phyloP scores from a whole-genome alignment of 2,329 filamentous ascomycete species.

The Ceratocystis albifundus region DNA sequence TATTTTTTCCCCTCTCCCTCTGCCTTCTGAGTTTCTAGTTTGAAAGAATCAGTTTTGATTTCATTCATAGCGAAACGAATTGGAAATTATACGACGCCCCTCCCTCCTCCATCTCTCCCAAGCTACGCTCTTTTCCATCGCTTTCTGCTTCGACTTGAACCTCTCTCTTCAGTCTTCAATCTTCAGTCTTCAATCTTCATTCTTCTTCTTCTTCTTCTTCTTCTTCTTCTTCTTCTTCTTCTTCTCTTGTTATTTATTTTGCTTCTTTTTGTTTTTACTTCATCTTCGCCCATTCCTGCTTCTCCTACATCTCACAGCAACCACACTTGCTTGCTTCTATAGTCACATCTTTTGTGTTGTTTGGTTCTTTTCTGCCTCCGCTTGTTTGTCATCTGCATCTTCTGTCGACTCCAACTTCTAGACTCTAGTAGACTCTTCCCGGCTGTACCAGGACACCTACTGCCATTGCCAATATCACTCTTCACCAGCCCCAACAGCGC shows the following conservation, averaged over 20 bases:
- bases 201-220: slow-evolving; percentile 15
- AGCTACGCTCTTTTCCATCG: slow-evolving; percentile 21
- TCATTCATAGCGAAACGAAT: slow-evolving; percentile 34
- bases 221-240: slow-evolving; percentile 16
- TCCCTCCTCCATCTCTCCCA: too few relatives aligned
- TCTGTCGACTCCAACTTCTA: neutral
- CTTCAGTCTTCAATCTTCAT: too few relatives aligned
- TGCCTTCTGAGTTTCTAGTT: slow-evolving; percentile 30
- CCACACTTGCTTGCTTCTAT: too few relatives aligned
- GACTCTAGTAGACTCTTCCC: neutral
- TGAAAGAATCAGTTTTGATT: slow-evolving; percentile 30
- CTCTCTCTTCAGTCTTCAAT: too few relatives aligned
- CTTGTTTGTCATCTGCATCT: neutral
- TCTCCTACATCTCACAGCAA: slow-evolving; percentile 14
- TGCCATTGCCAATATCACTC: neutral
- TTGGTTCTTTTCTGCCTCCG: neutral
- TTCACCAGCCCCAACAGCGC: neutral
- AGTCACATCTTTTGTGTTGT: slow-evolving; percentile 1
- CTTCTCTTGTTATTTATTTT: slow-evolving; percentile 5
- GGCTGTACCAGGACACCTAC: neutral
- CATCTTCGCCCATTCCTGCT: slow-evolving; percentile 26
- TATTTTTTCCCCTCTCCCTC: too few relatives aligned
- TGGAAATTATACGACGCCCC: slow-evolving; percentile 19
- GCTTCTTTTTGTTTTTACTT: slow-evolving; percentile 21
- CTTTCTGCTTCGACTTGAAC: slow-evolving; percentile 19